phyloP scores from a whole-genome alignment of 495 filamentous ascomycete genomes.

The Acidiella bohemica region DNA sequence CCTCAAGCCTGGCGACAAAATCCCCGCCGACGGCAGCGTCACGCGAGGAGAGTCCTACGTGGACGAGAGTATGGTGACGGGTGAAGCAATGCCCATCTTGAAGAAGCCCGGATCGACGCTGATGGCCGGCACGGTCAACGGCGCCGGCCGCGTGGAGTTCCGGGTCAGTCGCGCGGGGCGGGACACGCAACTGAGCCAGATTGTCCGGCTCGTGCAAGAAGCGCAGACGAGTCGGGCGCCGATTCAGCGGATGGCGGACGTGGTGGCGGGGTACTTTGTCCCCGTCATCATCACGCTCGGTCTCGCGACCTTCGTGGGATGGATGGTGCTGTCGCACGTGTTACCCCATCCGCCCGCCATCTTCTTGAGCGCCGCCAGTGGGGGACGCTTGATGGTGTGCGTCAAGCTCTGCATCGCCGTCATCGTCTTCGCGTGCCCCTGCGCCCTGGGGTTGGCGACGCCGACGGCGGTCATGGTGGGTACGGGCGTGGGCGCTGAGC shows the following conservation, averaged over 20 bases:
- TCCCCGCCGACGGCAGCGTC: constrained; percentile 83
- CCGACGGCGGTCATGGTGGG: constrained; percentile 99
- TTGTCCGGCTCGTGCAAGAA: constrained; percentile 91
- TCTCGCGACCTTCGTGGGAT: constrained; percentile 69
- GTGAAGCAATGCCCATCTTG: constrained; percentile 83
- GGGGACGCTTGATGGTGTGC: constrained; percentile 90
- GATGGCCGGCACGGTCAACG: constrained; percentile 96
- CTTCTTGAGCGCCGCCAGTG: constrained; percentile 65
- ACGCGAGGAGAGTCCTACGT: constrained; percentile 83
- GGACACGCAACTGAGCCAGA: constrained; percentile 94
- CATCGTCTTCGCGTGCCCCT: constrained; percentile 96
- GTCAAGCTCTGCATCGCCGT: constrained; percentile 96
- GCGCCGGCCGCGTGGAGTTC: constrained; percentile 81
- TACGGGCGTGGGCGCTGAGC: constrained; percentile 89
- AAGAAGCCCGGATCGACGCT: constrained; percentile 68
- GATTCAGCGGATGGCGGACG: constrained; percentile 88
- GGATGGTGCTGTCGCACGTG: constrained; percentile 90
- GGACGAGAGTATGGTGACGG: constrained; percentile 98
- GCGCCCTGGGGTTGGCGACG: constrained; percentile 83
- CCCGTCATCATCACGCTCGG: constrained; percentile 78
- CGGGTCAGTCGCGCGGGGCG: constrained; percentile 83
- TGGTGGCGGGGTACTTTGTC: constrained; percentile 87
- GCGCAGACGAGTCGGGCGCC: constrained; percentile 89
- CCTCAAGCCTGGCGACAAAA: constrained; percentile 87
- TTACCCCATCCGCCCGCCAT: constrained; percentile 71